These are phyloP conservation scores for Cyclotella kingstonii DNA, from an alignment of 108 stramenopile genomes.

Conservation along the genomic window DNA sequence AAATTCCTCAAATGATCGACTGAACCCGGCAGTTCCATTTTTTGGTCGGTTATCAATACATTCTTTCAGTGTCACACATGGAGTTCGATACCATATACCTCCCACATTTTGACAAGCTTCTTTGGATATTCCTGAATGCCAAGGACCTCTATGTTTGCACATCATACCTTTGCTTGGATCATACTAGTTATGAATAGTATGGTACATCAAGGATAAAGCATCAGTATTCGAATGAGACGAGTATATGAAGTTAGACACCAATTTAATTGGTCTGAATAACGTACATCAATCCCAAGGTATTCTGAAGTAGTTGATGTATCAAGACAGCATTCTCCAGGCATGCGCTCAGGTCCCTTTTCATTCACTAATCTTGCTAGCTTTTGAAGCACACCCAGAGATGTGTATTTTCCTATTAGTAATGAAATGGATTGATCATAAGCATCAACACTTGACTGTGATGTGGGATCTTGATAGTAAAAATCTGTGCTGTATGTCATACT, in stretches of 20 bases:
- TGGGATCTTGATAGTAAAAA: too few species aligned
- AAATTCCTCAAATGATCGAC: background rate
- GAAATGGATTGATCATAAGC: background rate
- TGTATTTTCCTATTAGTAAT: background rate
- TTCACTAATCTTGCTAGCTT: background rate
- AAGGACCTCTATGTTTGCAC: background rate
- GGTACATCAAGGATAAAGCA: too few species aligned
- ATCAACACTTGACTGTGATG: too few species aligned
- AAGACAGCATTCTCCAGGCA: conserved; percentile 1
- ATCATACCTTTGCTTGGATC: background rate
- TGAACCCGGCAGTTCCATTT: background rate
- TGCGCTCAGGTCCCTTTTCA: background rate
- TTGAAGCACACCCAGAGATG: background rate
- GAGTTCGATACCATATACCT: background rate
- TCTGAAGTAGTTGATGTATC: background rate
- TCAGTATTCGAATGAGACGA: too few species aligned
- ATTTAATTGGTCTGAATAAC: background rate
- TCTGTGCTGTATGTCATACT: too few species aligned
- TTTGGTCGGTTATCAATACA: conserved; percentile 1
- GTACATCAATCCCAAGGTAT: background rate
- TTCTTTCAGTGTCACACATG: background rate
- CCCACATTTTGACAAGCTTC: conserved; percentile 5
- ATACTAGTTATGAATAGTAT: background rate
- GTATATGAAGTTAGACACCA: background rate
- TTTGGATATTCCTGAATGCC: background rate